phyloP scores from a whole-genome alignment of 306 rosid genomes.

The Potentilla sterilis region DNA sequence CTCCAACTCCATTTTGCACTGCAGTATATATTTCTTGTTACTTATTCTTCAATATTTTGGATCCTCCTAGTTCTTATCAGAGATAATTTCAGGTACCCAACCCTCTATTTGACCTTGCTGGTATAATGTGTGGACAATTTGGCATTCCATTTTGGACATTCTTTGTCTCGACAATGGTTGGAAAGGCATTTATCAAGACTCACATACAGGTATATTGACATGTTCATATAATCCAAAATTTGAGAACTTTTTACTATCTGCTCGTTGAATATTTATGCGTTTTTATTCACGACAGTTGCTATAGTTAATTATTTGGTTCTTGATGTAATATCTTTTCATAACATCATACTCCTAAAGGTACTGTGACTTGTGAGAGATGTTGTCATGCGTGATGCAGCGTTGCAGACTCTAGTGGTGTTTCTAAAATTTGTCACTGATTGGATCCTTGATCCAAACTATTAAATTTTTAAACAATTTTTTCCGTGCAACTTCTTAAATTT shows the following conservation, averaged over 20 bases:
- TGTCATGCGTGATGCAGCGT: background rate
- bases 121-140: conserved; percentile 73
- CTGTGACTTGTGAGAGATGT: background rate
- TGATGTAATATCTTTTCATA: background rate
- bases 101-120: conserved; percentile 80
- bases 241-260: background rate
- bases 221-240: background rate
- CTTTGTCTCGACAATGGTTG: conserved; percentile 62
- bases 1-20: background rate
- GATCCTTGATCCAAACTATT: background rate
- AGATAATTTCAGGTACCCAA: conserved; percentile 34
- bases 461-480: background rate
- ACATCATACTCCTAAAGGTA: background rate
- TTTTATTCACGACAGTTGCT: background rate
- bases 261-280: background rate
- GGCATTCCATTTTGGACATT: conserved; percentile 58
- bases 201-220: conserved; percentile 57
- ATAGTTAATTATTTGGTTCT: background rate
- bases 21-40: background rate
- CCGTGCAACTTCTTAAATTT: background rate
- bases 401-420: background rate
- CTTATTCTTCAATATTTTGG: background rate
- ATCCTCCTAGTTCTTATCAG: background rate
- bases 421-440: background rate
- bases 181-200: conserved; percentile 70